phyloP scores from a whole-genome alignment of 1,284 basidiomycete genomes.

The Tremellales sp. region DNA sequence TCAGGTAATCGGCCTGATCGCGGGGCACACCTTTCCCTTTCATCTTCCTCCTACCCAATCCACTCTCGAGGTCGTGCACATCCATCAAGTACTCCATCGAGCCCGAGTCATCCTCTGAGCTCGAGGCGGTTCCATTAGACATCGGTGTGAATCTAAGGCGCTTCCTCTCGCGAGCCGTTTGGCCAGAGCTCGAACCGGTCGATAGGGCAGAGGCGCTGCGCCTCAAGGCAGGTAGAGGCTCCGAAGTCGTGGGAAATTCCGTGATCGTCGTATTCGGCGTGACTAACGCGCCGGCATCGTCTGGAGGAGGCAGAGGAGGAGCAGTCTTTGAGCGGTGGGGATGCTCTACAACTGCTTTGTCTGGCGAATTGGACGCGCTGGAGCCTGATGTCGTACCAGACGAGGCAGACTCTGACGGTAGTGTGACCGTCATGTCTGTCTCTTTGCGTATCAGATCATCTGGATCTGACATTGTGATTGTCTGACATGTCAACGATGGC shows the following conservation, averaged over 20 bases:
- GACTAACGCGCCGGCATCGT: neutral
- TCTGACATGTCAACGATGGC: too few relatives aligned
- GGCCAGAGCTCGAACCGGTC: neutral
- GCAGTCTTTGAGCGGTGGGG: conserved; percentile 15
- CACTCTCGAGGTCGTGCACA: neutral
- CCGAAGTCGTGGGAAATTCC: too few relatives aligned
- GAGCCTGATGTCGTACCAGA: too few relatives aligned
- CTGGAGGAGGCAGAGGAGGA: conserved; percentile 5
- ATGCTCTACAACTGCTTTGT: neutral
- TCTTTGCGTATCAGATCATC: too few relatives aligned
- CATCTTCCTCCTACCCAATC: conserved; percentile 8
- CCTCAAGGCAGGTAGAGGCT: neutral
- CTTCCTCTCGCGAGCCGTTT: conserved; percentile 21
- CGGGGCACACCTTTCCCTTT: conserved; percentile 22
- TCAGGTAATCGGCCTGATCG: conserved; percentile 31
- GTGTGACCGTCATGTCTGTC: too few relatives aligned
- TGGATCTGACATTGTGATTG: too few relatives aligned
- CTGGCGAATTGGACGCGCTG: neutral
- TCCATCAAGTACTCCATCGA: too few relatives aligned
- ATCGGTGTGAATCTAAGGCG: conserved; percentile 27
- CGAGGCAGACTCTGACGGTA: too few relatives aligned
- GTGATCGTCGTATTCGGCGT: neutral
- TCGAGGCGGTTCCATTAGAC: conserved; percentile 2
- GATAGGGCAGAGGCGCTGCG: neutral
- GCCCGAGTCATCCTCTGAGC: conserved; percentile 5